Conservation (phyloP, 352 stramenopile species). For the Pythium rishiriense region DNA sequence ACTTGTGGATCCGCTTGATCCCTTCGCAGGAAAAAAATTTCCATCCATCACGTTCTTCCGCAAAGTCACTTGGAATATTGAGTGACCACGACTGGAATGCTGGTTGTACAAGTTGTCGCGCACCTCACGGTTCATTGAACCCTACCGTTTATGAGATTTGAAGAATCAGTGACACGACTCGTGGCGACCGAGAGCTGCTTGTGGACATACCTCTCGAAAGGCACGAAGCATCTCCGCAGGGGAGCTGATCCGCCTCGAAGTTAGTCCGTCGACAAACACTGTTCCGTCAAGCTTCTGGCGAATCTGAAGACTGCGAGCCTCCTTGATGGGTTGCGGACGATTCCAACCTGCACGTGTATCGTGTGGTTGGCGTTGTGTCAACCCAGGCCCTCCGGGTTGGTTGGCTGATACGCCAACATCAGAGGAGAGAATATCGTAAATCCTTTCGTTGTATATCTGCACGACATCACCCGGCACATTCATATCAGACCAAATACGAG, state of each 20-base stretch:
- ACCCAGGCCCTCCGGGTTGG: neutral
- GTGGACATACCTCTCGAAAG: constrained; percentile 68
- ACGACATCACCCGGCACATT: neutral
- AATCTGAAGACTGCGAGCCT: constrained; percentile 51
- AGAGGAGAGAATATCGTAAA: constrained; percentile 65
- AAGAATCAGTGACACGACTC: no score
- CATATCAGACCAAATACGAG: neutral
- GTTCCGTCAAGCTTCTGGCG: constrained; percentile 66
- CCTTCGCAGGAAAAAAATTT: neutral
- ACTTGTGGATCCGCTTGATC: neutral
- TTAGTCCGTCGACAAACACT: constrained; percentile 74
- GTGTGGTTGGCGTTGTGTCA: neutral
- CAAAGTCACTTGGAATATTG: constrained; percentile 72
- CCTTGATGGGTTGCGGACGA: constrained; percentile 41
- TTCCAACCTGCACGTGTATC: constrained; percentile 58
- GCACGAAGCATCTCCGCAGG: constrained; percentile 52
- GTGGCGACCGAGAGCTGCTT: no score
- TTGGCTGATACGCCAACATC: constrained; percentile 11
- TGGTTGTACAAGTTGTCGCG: constrained; percentile 79
- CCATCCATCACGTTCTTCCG: constrained; percentile 32
- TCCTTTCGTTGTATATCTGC: constrained; percentile 82
- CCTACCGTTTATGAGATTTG: no score
- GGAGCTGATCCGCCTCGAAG: constrained; percentile 45
- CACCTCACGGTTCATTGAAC: constrained; percentile 63
- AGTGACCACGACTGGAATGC: constrained; percentile 65